Base-by-base conservation (phyloP, 306 rosid species). In the Cucumis melo region DNA sequence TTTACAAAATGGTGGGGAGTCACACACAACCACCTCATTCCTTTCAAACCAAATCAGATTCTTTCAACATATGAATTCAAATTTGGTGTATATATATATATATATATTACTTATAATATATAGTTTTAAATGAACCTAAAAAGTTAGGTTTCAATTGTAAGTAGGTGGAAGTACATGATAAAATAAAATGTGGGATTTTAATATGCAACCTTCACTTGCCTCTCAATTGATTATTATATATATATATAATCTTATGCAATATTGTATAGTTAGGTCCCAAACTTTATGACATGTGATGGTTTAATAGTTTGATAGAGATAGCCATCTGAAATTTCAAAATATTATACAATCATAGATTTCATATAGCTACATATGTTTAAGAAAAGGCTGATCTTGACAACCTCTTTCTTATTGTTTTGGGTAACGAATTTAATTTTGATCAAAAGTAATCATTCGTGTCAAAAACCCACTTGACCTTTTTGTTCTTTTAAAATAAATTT, bases 271-370 rank as follows among this genome's bases (percentile, higher is more conserved):
- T 44, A 70, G 75, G 75, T 70, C 57, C 74, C 56, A 10, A 70
- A 3, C 38, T 70, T 46, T 54, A 44, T 70, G 38, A 70, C 57
- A 24, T 46, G 55, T 66, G 32, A 41, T 70, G 38, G 21, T 32
- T 70, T 70, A 70, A 70, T 46, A 46, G 75, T 70, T 44, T 70
- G 75, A 48, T 23, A 68, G 74, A 68, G 74, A 68, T 68, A 21
- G 74, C 3, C 13, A 68, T 48, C 55, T 42, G 12, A 67, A 68
- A 21, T 68, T 68, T 41, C 34, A 42, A 42, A 65, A n/a, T 38
- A 65, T 19, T 68, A 8, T 42, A 44, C 14, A 2, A 8, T 59
- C 15, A 4, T 58, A 58, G 16, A 58, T 23, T 29, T 27, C 65
- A 59, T 9, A 59, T 59, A 62, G 20, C 67, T 62, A 61, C 32